These are phyloP conservation scores for Pythium phragmiticola DNA, from an alignment of 352 stramenopile species.

Conservation along the genomic window DNA sequence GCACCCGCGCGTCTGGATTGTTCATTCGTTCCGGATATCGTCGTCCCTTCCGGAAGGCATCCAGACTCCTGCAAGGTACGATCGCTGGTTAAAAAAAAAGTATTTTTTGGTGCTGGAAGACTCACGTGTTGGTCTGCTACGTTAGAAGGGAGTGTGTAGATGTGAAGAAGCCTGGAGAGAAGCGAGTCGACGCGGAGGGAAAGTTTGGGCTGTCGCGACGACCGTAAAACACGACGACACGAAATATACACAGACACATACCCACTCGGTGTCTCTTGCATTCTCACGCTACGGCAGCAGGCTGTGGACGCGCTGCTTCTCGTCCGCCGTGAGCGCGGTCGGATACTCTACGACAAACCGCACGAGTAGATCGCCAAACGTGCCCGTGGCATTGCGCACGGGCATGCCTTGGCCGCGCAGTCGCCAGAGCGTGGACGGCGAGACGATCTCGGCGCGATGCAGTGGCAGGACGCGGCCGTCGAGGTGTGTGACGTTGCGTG, in stretches of 20 bases:
- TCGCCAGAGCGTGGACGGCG: constrained; percentile 80
- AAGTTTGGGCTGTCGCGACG: not conserved
- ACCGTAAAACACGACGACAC: constrained; percentile 4
- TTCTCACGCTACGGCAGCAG: constrained; percentile 10
- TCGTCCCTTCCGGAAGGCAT: not conserved
- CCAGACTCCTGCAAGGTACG: constrained; percentile 7
- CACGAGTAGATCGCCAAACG: constrained; percentile 83
- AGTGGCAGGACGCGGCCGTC: constrained; percentile 86
- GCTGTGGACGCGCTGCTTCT: constrained; percentile 13
- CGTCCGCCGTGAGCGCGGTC: constrained; percentile 34
- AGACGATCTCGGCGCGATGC: constrained; percentile 68
- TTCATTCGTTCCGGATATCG: not conserved
- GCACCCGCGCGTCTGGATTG: not conserved
- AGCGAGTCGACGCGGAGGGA: not conserved
- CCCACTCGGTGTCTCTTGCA: not conserved
- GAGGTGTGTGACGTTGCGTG: constrained; percentile 82
- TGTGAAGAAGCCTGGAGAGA: constrained; percentile 2
- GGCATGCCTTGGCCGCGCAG: constrained; percentile 92
- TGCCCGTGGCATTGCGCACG: constrained; percentile 48
- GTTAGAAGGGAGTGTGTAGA: constrained; percentile 5
- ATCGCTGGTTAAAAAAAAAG: not conserved
- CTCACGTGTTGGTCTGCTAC: too few relatives aligned
- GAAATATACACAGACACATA: constrained; percentile 11
- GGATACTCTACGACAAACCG: constrained; percentile 93
- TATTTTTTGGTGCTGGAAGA: too few relatives aligned